phyloP scores from a whole-genome alignment of 208 protist genomes.

The Crithidia sp. region DNA sequence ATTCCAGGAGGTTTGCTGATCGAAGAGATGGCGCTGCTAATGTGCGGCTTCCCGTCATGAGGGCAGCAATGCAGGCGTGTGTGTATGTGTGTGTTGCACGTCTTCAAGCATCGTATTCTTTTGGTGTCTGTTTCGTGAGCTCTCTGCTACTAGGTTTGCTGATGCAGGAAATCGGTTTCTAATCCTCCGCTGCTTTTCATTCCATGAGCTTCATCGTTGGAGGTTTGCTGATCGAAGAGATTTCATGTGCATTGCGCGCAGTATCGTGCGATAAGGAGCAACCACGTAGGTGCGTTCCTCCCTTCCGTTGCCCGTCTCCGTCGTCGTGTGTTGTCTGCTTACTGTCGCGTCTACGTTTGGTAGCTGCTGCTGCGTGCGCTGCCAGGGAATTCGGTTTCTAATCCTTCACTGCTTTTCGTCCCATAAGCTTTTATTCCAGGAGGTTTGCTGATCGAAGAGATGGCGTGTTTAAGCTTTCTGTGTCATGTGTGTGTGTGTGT shows the following conservation, averaged over 20 bases:
- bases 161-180: slow-evolving; percentile 38
- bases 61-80: neutral
- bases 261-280: neutral
- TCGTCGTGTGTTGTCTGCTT: neutral
- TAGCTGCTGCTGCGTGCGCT: neutral
- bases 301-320: too few relatives aligned
- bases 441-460: slow-evolving; percentile 60
- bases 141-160: neutral
- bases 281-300: neutral
- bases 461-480: neutral
- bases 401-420: slow-evolving; percentile 28
- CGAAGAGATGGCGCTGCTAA: slow-evolving; percentile 39
- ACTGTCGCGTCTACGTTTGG: too few relatives aligned
- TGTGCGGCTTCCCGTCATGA: neutral
- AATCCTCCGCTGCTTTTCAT: slow-evolving; percentile 33
- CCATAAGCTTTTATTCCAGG: slow-evolving; percentile 26
- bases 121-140: too few relatives aligned
- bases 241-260: neutral
- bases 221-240: slow-evolving; percentile 60
- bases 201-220: slow-evolving; percentile 23
- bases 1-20: slow-evolving; percentile 43
- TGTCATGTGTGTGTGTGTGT: too few relatives aligned
- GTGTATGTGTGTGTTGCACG: too few relatives aligned
- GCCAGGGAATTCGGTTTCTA: slow-evolving; percentile 42
- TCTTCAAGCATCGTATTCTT: too few relatives aligned